Conservation (phyloP, 2,329 filamentous ascomycete species). For the Penicillium sp. region DNA sequence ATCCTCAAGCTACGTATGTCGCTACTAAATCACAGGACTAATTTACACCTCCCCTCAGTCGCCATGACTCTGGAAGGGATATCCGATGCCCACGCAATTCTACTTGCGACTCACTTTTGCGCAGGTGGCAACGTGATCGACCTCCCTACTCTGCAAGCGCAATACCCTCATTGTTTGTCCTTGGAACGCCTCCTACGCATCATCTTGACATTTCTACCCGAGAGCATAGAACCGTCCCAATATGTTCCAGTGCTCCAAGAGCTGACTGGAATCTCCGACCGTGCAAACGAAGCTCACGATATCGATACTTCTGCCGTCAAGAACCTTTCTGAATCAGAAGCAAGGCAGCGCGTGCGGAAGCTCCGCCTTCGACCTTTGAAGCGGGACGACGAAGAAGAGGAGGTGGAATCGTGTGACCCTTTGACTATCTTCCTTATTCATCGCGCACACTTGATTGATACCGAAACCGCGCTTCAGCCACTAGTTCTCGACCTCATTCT, state of each 20-base stretch:
- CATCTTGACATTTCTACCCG: slow-evolving; percentile 62
- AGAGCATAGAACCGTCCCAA: slow-evolving; percentile 52
- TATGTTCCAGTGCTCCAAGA: slow-evolving; percentile 52
- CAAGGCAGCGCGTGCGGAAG: slow-evolving; percentile 53
- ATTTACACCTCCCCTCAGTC: slow-evolving; percentile 6
- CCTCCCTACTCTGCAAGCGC: slow-evolving; percentile 53
- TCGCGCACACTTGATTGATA: slow-evolving; percentile 60
- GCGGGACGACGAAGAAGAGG: slow-evolving; percentile 45
- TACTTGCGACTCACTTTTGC: slow-evolving; percentile 59
- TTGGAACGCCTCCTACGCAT: slow-evolving; percentile 59
- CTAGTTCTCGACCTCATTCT: slow-evolving; percentile 57
- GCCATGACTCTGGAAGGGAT: slow-evolving; percentile 45
- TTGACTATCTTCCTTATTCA: slow-evolving; percentile 61
- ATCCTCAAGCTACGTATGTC: slow-evolving; percentile 10
- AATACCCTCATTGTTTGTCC: slow-evolving; percentile 49
- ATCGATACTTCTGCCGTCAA: slow-evolving; percentile 51
- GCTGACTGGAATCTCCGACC: slow-evolving; percentile 40
- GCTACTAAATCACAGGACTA: not conserved
- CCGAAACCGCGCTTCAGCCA: slow-evolving; percentile 58
- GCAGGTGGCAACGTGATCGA: slow-evolving; percentile 54
- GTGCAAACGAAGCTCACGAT: slow-evolving; percentile 26
- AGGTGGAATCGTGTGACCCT: slow-evolving; percentile 47
- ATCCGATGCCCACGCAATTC: slow-evolving; percentile 57
- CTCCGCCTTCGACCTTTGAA: slow-evolving; percentile 53
- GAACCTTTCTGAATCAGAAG: slow-evolving; percentile 50